Evolutionary conservation across 2,329 filamentous ascomycete species (phyloP).

Genomic region (Biscogniauxia sp.): DNA sequence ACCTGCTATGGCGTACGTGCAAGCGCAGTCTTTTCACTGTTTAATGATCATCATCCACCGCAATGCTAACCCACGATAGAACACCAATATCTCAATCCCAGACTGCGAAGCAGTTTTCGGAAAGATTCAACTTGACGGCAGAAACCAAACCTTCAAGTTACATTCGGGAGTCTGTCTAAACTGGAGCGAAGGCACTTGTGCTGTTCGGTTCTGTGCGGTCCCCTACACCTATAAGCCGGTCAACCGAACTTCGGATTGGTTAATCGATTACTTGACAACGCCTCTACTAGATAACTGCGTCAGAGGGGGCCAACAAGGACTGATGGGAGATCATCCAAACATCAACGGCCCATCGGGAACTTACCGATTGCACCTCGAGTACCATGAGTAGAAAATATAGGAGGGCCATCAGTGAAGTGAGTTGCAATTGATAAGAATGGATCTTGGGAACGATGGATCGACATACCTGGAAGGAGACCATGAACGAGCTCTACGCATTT

Average conservation of each 20-base stretch:
- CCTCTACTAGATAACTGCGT: conserved; percentile 25
- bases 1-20: conserved; percentile 29
- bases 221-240: conserved; percentile 23
- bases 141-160: conserved; percentile 22
- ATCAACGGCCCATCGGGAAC: conserved; percentile 28
- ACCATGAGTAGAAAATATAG: conserved; percentile 2
- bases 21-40: background rate
- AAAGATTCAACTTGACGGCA: conserved; percentile 15
- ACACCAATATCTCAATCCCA: conserved; percentile 20
- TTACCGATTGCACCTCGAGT: conserved; percentile 27
- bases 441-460: background rate
- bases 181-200: conserved; percentile 25
- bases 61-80: conserved; percentile 10
- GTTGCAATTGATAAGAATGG: background rate
- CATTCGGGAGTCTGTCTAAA: conserved; percentile 27
- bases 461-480: background rate
- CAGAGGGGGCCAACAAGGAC: conserved; percentile 19
- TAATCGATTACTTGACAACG: conserved; percentile 23
- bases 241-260: conserved; percentile 28
- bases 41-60: background rate
- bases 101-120: conserved; percentile 26
- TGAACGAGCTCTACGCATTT: background rate
- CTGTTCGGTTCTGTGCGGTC: conserved; percentile 28
- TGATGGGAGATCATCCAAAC: conserved; percentile 27
- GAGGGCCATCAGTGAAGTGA: background rate